Evolutionary conservation across 2,329 filamentous ascomycete genomes (phyloP).

Genomic region (Colletotrichum costaricense): DNA sequence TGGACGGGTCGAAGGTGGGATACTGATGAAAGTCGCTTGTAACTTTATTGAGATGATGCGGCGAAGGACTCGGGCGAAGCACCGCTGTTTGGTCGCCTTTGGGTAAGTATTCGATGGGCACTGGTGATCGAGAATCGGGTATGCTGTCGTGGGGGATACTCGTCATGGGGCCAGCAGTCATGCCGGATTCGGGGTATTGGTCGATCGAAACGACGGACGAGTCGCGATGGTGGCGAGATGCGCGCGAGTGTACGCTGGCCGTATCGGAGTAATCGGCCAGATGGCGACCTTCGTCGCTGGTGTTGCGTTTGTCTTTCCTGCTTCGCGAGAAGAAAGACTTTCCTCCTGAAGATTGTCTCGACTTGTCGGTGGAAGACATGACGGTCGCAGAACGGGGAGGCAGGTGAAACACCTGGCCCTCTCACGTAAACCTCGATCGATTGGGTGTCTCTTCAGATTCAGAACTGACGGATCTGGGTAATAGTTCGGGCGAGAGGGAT

Average conservation of each 20-base stretch:
- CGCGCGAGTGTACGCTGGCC: constrained; percentile 72
- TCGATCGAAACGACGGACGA: constrained; percentile 80
- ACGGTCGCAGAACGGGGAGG: constrained; percentile 34
- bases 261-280: constrained; percentile 68
- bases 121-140: constrained; percentile 74
- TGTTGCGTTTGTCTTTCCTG: constrained; percentile 77
- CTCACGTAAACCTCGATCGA: constrained; percentile 31
- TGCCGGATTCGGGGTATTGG: constrained; percentile 70
- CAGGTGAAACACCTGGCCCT: constrained; percentile 37
- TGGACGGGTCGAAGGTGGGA: constrained; percentile 73
- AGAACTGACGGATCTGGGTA: constrained; percentile 31
- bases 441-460: constrained; percentile 26
- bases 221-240: constrained; percentile 81
- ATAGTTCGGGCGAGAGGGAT: constrained; percentile 31
- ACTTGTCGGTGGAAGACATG: constrained; percentile 79
- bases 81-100: constrained; percentile 71
- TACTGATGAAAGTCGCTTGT: constrained; percentile 90
- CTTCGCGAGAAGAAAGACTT: constrained; percentile 90
- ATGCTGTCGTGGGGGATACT: constrained; percentile 87
- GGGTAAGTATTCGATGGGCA: constrained; percentile 79
- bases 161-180: constrained; percentile 85
- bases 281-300: constrained; percentile 69
- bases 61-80: constrained; percentile 75
- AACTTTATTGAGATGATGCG: constrained; percentile 85
- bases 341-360: constrained; percentile 80